Base-by-base conservation (phyloP, 345 rosid species). In the Linum lewisii region DNA sequence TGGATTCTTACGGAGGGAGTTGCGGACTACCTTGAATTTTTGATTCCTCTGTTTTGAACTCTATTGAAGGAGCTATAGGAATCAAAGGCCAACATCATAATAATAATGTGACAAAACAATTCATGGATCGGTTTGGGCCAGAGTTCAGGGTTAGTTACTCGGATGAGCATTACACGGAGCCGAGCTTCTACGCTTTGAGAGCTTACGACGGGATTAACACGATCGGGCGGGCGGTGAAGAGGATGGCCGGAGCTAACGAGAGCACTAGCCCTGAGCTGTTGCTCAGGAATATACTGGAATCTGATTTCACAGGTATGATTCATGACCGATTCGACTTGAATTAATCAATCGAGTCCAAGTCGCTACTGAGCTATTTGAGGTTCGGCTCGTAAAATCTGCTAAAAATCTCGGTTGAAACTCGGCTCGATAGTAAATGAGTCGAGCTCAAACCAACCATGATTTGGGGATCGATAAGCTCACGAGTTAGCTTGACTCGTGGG, bases 61-160 rank as follows among this genome's bases (percentile, higher is more conserved):
- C 77, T 7, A 74, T 81, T 78, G 64, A 75, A 71, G 89, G 84
- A 13, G 62, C 75, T 37, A 24, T 81, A 19, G 84, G 81, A 64
- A 66, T 84, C 74, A 74, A 68, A 61, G 37, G 61, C 0, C 57
- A 70, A 50, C 22, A 3, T 51, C 36, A n/a, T n/a, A n/a, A n/a
- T n/a, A n/a, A n/a, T n/a, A n/a, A n/a, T n/a, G n/a, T n/a, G n/a
- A n/a, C n/a, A n/a, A n/a, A n/a, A n/a, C 15, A 54, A 20, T 76
- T 84, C 54, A 36, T 44, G 21, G 44, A 44, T 24, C 63, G 63
- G 63, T 78, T 78, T 53, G 34, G 44, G 55, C 24, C 5, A 1
- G 15, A 0, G 64, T 82, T 76, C 58, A 42, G 58, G 18, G 13
- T 24, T 0, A 60, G 61, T 22, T 64, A 78, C 37, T 65, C 64